Evolutionary conservation across 2,329 filamentous ascomycete species (phyloP).

Genomic region (Alternaria sp.): DNA sequence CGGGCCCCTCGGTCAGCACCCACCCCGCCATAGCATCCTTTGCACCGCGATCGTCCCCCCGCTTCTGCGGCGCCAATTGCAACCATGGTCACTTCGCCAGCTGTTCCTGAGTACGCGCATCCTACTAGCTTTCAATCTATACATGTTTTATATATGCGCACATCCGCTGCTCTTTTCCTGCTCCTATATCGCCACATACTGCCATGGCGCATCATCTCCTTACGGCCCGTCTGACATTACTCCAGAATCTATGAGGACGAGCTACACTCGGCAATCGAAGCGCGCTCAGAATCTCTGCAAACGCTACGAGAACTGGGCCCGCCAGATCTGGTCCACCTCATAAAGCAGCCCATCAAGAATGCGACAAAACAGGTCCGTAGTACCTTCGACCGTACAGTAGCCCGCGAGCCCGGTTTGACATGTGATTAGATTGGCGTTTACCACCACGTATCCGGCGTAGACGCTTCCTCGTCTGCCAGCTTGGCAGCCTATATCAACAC

Average conservation of each 20-base stretch:
- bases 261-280: constrained; percentile 88
- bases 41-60: constrained; percentile 15
- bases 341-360: constrained; percentile 75
- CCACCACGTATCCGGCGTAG: constrained; percentile 96
- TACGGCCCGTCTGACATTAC: constrained; percentile 10
- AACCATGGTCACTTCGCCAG: constrained; percentile 54
- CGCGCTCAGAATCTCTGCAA: constrained; percentile 87
- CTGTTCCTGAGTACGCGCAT: constrained; percentile 54
- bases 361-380: constrained; percentile 64
- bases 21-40: constrained; percentile 17
- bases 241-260: constrained; percentile 91
- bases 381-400: constrained; percentile 2
- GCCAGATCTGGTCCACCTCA: constrained; percentile 92
- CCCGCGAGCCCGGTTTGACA: constrained; percentile 20
- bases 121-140: constrained; percentile 21
- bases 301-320: constrained; percentile 91
- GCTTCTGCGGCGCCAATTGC: constrained; percentile 37
- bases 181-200: background rate
- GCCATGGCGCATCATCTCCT: background rate
- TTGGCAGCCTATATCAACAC: constrained; percentile 98
- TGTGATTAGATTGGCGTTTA: constrained; percentile 81
- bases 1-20: constrained; percentile 21
- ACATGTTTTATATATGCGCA: constrained; percentile 9
- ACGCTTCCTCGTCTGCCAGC: constrained; percentile 96
- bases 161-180: background rate